phyloP scores from a whole-genome alignment of 2,329 filamentous ascomycete species.

The Microdochium paspali region DNA sequence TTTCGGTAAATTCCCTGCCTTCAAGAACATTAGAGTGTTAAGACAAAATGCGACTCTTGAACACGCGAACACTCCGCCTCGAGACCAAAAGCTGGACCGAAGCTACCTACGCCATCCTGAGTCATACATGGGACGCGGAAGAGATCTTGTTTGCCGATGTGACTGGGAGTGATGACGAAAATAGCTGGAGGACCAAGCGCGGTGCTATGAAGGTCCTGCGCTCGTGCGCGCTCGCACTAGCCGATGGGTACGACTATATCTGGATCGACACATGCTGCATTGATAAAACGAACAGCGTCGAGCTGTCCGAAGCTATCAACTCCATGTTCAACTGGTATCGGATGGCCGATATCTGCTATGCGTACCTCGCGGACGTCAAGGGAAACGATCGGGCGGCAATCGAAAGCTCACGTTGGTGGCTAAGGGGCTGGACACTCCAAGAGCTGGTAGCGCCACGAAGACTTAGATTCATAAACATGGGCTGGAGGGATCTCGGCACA shows the following conservation, averaged over 20 bases:
- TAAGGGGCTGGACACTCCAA: constrained; percentile 1
- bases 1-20: too few species aligned
- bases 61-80: too few species aligned
- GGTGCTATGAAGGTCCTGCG: background rate
- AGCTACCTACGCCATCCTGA: constrained; percentile 1
- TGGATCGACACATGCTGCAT: constrained; percentile 11
- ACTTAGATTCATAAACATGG: background rate
- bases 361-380: background rate
- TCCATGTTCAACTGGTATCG: background rate
- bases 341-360: background rate
- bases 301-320: background rate
- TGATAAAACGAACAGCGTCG: background rate
- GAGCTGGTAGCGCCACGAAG: background rate
- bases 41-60: too few species aligned
- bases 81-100: too few species aligned
- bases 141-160: too few species aligned
- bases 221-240: background rate
- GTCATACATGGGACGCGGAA: background rate
- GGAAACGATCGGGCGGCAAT: too few species aligned
- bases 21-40: too few species aligned
- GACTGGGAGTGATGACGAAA: too few species aligned
- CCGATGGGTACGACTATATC: constrained; percentile 3
- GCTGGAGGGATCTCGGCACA: background rate
- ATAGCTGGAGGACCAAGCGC: too few species aligned
- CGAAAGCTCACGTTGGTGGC: constrained; percentile 1